phyloP scores from a whole-genome alignment of 2,329 filamentous ascomycete species.

The Fusarium beomiforme region DNA sequence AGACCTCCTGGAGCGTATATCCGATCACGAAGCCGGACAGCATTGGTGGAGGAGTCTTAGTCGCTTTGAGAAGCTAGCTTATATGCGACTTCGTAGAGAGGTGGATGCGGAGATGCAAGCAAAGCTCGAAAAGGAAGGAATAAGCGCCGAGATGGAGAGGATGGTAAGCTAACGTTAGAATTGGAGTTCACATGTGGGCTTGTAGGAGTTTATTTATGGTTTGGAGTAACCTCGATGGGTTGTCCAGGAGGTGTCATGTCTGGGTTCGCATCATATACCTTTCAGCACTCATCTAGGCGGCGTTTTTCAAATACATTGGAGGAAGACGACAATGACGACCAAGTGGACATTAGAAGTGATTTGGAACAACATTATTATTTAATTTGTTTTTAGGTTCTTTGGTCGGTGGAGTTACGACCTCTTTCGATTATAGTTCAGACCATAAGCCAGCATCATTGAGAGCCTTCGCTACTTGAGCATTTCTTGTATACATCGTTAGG shows the following conservation, averaged over 20 bases:
- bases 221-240: slow-evolving; percentile 24
- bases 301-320: slow-evolving; percentile 38
- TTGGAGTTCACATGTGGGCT: neutral
- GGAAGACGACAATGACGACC: slow-evolving; percentile 2
- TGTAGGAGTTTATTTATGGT: slow-evolving; percentile 16
- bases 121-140: slow-evolving; percentile 57
- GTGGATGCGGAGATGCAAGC: slow-evolving; percentile 61
- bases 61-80: slow-evolving; percentile 88
- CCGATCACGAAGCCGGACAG: slow-evolving; percentile 87
- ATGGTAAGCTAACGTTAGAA: slow-evolving; percentile 57
- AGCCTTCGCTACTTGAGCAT: slow-evolving; percentile 5
- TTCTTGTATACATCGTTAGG: neutral
- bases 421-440: slow-evolving; percentile 6
- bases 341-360: neutral
- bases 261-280: slow-evolving; percentile 31
- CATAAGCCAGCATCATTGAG: slow-evolving; percentile 3
- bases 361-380: slow-evolving; percentile 23
- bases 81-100: slow-evolving; percentile 79
- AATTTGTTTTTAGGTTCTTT: slow-evolving; percentile 29
- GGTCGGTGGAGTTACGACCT: neutral
- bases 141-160: slow-evolving; percentile 55
- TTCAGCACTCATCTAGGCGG: slow-evolving; percentile 34
- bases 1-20: slow-evolving; percentile 82
- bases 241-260: slow-evolving; percentile 32
- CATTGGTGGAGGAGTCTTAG: slow-evolving; percentile 93